Evolutionary conservation across 2,329 filamentous ascomycete genomes (phyloP), one percentile per base, ranked within the genome.

Genomic region (Xylaria sp.): DNA sequence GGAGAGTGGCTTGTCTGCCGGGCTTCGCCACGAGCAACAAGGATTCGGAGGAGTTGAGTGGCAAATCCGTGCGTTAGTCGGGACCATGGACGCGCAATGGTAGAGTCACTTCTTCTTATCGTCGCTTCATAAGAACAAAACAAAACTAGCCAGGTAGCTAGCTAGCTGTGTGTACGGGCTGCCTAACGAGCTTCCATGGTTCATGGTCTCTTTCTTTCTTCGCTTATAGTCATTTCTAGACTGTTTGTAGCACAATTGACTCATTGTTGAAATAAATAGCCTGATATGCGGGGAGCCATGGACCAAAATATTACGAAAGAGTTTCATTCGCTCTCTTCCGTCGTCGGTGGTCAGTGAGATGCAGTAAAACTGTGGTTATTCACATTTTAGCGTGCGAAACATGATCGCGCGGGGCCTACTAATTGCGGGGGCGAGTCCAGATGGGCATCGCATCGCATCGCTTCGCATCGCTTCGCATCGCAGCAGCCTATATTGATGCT

Each of bases 401-500:
- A 36, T 53, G 25, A 32, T 5, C 25, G 55, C 25, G 36, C 12
- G 8, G 43, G 18, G n/a, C 36, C 43, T 46, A 46, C 20, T 53
- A 45, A 59, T 63, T 45, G 48, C 53, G 23, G 60, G 46, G 48
- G 30, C 3, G 48, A 28, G n/a, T 52, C 48, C n/a, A 52, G 48
- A 52, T n/a, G n/a, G n/a, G n/a, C n/a, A n/a, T n/a, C n/a, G n/a
- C n/a, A n/a, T n/a, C n/a, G n/a, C n/a, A n/a, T n/a, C n/a, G n/a
- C n/a, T n/a, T n/a, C n/a, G n/a, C n/a, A n/a, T n/a, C n/a, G n/a
- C n/a, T n/a, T n/a, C n/a, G n/a, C n/a, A n/a, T n/a, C n/a, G n/a
- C n/a, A 13, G 50, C 18, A 28, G 58, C 63, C 58, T 50, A 50
- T 50, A 50, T 56, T 5, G 41, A 43, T 36, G 63, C 39, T 55